Percentiles rank a stretch among this genome's conserved stretches.
phyloP scores from a whole-genome alignment of 2,329 filamentous ascomycete species.

The Coniosporium tulheliwenetii region DNA sequence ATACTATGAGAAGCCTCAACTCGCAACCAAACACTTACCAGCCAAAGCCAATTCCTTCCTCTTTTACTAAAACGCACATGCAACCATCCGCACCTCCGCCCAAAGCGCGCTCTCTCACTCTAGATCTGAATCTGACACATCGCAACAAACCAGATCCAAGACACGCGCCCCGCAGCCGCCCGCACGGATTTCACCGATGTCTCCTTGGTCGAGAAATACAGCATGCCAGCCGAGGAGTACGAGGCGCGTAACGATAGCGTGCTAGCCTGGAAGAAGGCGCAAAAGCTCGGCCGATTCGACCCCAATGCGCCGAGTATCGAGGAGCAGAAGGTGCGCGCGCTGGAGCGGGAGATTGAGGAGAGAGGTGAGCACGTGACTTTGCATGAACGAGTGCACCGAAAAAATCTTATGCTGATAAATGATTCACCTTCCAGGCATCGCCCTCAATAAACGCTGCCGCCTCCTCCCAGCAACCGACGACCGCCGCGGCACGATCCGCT shows the following conservation, averaged over 20 bases:
- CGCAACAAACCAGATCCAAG: conserved; percentile 45
- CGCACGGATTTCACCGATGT: conserved; percentile 71
- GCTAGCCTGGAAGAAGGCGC: conserved; percentile 85
- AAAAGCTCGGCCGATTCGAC: conserved; percentile 93
- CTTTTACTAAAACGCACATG: background rate
- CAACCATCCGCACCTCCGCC: conserved; percentile 5
- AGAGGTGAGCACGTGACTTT: conserved; percentile 35
- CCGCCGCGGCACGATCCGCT: conserved; percentile 53
- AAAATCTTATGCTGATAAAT: background rate
- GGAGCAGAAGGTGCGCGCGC: conserved; percentile 53
- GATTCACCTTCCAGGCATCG: conserved; percentile 20
- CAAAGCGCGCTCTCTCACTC: no score
- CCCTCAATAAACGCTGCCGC: conserved; percentile 24
- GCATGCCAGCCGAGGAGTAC: conserved; percentile 75
- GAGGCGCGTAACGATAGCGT: conserved; percentile 77
- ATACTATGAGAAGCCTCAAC: no score
- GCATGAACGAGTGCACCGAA: no score
- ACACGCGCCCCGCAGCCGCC: conserved; percentile 60
- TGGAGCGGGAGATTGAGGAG: conserved; percentile 52
- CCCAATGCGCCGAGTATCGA: conserved; percentile 63
- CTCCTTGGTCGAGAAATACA: conserved; percentile 73
- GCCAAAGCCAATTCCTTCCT: background rate
- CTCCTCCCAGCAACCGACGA: conserved; percentile 46
- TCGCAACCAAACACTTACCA: no score
- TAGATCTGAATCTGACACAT: background rate